Evolutionary conservation across 495 filamentous ascomycete genomes (phyloP).

Genomic region (Haplographium delicatum): DNA sequence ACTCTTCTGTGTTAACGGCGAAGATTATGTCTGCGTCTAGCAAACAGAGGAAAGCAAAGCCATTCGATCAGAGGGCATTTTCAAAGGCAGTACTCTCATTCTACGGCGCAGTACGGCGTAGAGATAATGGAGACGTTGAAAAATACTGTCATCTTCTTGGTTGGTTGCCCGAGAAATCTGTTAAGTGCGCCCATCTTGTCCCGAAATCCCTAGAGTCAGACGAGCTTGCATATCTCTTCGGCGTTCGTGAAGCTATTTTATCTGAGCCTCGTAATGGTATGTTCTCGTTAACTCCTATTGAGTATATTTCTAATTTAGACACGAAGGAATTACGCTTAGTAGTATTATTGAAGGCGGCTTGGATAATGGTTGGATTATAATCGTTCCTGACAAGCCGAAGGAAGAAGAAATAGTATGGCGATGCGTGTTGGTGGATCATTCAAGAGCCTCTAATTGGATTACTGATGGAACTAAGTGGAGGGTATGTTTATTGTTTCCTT

Average conservation of each 20-base stretch:
- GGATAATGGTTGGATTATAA: slow-evolving; percentile 12
- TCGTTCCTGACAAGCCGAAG: slow-evolving; percentile 12
- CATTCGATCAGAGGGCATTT: slow-evolving; percentile 9
- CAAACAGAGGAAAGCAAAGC: slow-evolving; percentile 8
- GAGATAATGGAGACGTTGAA: neutral
- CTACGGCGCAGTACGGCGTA: slow-evolving; percentile 1
- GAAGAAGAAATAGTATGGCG: slow-evolving; percentile 6
- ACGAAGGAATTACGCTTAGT: slow-evolving; percentile 13
- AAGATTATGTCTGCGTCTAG: slow-evolving; percentile 14
- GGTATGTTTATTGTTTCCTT: slow-evolving; percentile 13
- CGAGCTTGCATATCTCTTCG: slow-evolving; percentile 12
- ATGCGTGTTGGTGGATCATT: slow-evolving; percentile 9
- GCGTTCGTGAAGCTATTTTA: slow-evolving; percentile 9
- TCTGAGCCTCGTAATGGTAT: slow-evolving; percentile 15
- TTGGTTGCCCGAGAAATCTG: neutral
- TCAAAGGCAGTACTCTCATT: slow-evolving; percentile 7
- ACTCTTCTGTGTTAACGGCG: slow-evolving; percentile 6
- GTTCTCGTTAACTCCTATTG: slow-evolving; percentile 5
- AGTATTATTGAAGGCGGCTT: slow-evolving; percentile 6
- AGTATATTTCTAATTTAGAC: slow-evolving; percentile 10
- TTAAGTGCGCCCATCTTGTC: slow-evolving; percentile 11
- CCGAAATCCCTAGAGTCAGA: slow-evolving; percentile 10
- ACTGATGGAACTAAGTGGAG: neutral
- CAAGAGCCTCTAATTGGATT: neutral
- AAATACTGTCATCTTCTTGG: slow-evolving; percentile 14